Conservation (phyloP, 2,329 filamentous ascomycete genomes). For the Arthrobotrys musiformis region DNA sequence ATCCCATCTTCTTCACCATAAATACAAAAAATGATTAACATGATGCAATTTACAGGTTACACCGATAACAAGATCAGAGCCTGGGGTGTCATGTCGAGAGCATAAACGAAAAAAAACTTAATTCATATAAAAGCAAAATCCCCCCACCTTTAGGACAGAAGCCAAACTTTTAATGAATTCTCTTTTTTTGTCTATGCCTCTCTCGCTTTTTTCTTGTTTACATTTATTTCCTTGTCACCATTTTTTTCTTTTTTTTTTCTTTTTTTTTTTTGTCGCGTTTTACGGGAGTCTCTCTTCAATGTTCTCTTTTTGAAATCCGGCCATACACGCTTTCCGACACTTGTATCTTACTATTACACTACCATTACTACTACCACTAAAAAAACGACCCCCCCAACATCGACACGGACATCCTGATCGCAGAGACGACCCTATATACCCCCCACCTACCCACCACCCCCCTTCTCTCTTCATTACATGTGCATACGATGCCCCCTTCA, state of each 20-base stretch:
- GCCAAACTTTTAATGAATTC: slow-evolving; percentile 54
- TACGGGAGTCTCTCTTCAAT: slow-evolving; percentile 51
- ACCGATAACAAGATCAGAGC: slow-evolving; percentile 99
- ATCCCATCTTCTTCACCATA: background rate
- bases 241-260: background rate
- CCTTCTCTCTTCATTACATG: background rate
- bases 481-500: background rate
- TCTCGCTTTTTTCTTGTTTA: no score
- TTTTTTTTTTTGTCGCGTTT: slow-evolving; percentile 28
- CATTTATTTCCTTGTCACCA: background rate
- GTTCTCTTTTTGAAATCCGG: slow-evolving; percentile 42
- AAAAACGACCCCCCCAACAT: no score
- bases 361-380: background rate
- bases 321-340: slow-evolving; percentile 19
- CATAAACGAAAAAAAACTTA: slow-evolving; percentile 70
- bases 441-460: background rate
- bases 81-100: slow-evolving; percentile 97
- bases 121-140: slow-evolving; percentile 59
- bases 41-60: slow-evolving; percentile 68
- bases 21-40: background rate
- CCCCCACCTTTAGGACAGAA: slow-evolving; percentile 58
- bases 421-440: no score
- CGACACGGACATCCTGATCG: slow-evolving; percentile 14
- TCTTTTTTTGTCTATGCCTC: slow-evolving; percentile 1
- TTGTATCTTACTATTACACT: slow-evolving; percentile 46